Conservation (phyloP, 371 early-diverging fungal genomes). For the Fennellomyces sp. region DNA sequence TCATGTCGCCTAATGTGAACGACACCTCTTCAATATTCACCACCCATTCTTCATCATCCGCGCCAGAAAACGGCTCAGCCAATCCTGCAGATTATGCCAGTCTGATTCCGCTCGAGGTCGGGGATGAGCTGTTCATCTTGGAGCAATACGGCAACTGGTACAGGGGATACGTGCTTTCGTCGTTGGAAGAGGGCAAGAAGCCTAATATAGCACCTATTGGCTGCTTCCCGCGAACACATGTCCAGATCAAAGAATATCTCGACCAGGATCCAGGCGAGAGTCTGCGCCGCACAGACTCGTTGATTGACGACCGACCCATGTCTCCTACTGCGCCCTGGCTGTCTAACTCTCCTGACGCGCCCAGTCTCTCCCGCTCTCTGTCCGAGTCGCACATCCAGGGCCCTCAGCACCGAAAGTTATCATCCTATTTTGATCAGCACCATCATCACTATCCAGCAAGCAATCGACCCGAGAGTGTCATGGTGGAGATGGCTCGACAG, state of each 20-base stretch:
- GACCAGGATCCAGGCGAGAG: constrained; percentile 31
- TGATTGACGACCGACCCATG: constrained; percentile 2
- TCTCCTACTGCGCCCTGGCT: constrained; percentile 17
- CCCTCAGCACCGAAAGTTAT: constrained; percentile 36
- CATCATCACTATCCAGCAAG: neutral
- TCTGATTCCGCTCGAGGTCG: constrained; percentile 55
- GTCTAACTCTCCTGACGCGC: neutral
- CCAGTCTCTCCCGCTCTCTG: constrained; percentile 27
- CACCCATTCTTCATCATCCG: constrained; percentile 21
- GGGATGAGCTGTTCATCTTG: constrained; percentile 58
- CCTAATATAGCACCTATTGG: constrained; percentile 57
- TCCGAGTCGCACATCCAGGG: constrained; percentile 41
- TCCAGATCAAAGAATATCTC: constrained; percentile 57
- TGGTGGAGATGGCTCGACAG: neutral
- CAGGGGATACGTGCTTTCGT: constrained; percentile 65
- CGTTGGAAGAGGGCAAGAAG: constrained; percentile 41
- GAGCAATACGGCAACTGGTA: constrained; percentile 66
- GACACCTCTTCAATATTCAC: constrained; percentile 39
- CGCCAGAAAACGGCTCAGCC: constrained; percentile 20
- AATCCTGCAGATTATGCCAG: constrained; percentile 37
- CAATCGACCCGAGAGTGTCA: constrained; percentile 4
- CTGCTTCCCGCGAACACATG: constrained; percentile 64
- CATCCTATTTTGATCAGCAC: neutral
- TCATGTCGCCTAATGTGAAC: constrained; percentile 25
- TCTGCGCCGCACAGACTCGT: neutral